Evolutionary conservation across 2,329 filamentous ascomycete species (phyloP).

Genomic region (Drechslerella stenobrocha): DNA sequence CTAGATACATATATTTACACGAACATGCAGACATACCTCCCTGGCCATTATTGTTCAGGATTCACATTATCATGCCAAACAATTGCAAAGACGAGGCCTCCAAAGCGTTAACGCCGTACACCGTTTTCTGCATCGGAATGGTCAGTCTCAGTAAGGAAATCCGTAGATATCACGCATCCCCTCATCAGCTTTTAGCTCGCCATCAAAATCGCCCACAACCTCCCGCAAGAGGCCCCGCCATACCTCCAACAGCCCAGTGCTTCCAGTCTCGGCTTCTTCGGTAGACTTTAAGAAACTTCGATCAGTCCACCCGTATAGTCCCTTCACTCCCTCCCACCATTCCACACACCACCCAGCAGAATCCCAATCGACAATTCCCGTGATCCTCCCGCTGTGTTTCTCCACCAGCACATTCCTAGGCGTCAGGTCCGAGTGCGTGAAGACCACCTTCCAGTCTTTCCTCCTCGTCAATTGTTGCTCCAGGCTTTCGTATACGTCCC

Average conservation of each 20-base stretch:
- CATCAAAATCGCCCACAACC: constrained; percentile 36
- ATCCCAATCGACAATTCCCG: constrained; percentile 46
- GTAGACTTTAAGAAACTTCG: constrained; percentile 15
- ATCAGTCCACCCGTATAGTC: constrained; percentile 40
- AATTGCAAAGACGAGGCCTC: constrained; percentile 1
- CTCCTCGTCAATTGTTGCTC: constrained; percentile 17
- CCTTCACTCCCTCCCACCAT: constrained; percentile 47
- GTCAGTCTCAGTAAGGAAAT: constrained; percentile 32
- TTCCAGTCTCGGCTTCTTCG: constrained; percentile 3
- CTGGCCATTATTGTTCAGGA: constrained; percentile 5
- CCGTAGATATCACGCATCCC: constrained; percentile 46
- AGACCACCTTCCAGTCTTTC: constrained; percentile 26
- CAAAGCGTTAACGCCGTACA: constrained; percentile 12
- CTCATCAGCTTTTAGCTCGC: constrained; percentile 32
- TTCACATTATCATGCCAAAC: constrained; percentile 8
- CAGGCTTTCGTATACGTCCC: constrained; percentile 26
- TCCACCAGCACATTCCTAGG: constrained; percentile 45
- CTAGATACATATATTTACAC: constrained; percentile 10
- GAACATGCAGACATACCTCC: not conserved
- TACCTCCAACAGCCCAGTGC: constrained; percentile 4
- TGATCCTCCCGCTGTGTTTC: constrained; percentile 28
- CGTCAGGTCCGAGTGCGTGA: constrained; percentile 44
- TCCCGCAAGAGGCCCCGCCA: constrained; percentile 27
- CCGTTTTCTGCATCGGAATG: constrained; percentile 13
- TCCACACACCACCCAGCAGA: constrained; percentile 43